Evolutionary conservation across 768 basidiomycete species (phyloP), one percentile per base, ranked within the genome.

Genomic region (Phanerodontia chrysosporium): DNA sequence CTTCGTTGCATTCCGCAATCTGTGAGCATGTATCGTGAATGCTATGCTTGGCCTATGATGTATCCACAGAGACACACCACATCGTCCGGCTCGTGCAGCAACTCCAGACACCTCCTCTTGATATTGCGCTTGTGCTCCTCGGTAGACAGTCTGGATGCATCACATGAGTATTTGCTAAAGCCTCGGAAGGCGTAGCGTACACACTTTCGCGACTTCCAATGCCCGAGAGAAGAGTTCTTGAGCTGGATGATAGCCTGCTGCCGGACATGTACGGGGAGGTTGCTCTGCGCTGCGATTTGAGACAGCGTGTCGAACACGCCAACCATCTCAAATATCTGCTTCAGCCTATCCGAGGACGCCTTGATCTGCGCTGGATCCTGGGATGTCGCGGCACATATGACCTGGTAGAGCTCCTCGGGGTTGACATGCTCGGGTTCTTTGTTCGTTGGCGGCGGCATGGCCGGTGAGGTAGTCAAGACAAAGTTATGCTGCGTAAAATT

Each of bases 191-290:
- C 32, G 13, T 13, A 35, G 13, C 6, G 32, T 9, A 67, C 81
- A 68, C 63, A 90, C 92, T 84, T 91, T 74, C 86, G 75, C 30
- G 86, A 87, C 67, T 82, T 79, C 94, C 94, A 96, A 66, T 90
- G 86, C 51, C 74, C 74, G 3, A 86, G 70, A 2, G 85, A 86
- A 1, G 80, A 79, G 65, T 95, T 95, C 74, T 95, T 95, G 76
- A 95, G 89, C 67, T 93, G 92, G 57, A 95, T 89, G 62, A 92
- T 90, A 25, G 89, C 85, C 69, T 90, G 89, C 64, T 89, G 82
- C 44, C 93, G 84, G 51, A 94, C 80, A 16, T 75, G 74, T 36
- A 88, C 70, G 14, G 89, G 86, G n/a, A 86, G 70, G 1, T 77
- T 71, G 62, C 73, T 75, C 64, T 84, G 80, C 28, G 83, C 77